phyloP scores from a whole-genome alignment of 495 filamentous ascomycete species.

The Penicillium manginii region DNA sequence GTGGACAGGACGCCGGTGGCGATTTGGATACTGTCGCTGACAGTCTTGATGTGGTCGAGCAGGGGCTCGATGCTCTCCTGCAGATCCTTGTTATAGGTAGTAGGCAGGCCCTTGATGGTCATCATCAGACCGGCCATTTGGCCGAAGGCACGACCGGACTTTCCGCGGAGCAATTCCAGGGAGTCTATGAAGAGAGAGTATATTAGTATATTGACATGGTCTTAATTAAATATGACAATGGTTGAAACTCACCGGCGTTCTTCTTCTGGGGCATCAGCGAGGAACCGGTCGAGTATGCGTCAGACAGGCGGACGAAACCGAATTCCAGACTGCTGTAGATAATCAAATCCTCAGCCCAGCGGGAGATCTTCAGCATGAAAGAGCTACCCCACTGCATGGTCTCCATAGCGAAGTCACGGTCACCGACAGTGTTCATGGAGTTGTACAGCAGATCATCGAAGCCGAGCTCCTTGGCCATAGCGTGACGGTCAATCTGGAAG shows the following conservation, averaged over 20 bases:
- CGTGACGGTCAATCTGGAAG: constrained; percentile 86
- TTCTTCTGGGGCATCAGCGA: constrained; percentile 93
- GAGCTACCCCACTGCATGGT: constrained; percentile 86
- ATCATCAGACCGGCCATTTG: constrained; percentile 88
- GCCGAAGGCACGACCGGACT: constrained; percentile 81
- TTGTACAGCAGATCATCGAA: constrained; percentile 84
- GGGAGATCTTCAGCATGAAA: constrained; percentile 84
- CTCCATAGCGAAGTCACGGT: constrained; percentile 91
- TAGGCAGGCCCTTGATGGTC: constrained; percentile 85
- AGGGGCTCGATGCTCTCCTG: constrained; percentile 90
- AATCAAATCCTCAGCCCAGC: constrained; percentile 89
- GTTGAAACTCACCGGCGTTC: constrained; percentile 38
- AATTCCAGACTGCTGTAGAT: constrained; percentile 85
- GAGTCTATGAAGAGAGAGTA: constrained; percentile 63
- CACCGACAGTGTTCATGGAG: constrained; percentile 79
- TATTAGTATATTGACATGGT: not conserved
- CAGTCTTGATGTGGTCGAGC: constrained; percentile 85
- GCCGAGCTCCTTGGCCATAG: constrained; percentile 86
- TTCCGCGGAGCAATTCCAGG: constrained; percentile 86
- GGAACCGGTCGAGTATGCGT: constrained; percentile 83
- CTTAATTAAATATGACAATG: too few species aligned
- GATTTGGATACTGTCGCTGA: constrained; percentile 84
- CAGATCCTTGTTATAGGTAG: constrained; percentile 93
- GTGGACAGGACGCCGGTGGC: constrained; percentile 76
- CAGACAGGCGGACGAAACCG: constrained; percentile 78